Percentiles rank a stretch among this genome's conserved stretches.
These are phyloP conservation scores for Catharanthus roseus DNA, from an alignment of 257 asterid species.

Conservation along the genomic window DNA sequence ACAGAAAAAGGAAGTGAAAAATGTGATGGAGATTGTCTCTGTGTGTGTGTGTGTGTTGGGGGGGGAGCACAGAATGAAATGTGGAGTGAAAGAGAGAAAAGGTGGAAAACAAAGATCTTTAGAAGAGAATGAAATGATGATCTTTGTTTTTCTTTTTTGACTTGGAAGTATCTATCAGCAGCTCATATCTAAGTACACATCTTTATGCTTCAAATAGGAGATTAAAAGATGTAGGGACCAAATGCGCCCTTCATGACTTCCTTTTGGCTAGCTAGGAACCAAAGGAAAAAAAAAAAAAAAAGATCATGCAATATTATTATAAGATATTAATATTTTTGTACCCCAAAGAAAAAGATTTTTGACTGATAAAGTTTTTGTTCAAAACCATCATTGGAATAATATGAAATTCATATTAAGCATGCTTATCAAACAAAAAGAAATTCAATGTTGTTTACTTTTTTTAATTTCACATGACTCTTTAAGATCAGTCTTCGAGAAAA, in stretches of 20 bases:
- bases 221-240: slow-evolving; percentile 63
- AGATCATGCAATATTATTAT: too few species aligned
- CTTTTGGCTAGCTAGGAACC: slow-evolving; percentile 19
- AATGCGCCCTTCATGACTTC: slow-evolving; percentile 8
- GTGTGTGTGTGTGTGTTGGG: too few species aligned
- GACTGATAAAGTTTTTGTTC: slow-evolving; percentile 25
- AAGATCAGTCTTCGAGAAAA: neutral
- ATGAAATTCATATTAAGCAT: too few species aligned
- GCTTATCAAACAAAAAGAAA: too few species aligned
- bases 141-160: slow-evolving; percentile 47
- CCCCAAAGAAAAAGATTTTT: slow-evolving; percentile 18
- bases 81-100: slow-evolving; percentile 23
- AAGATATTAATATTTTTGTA: neutral
- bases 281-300: slow-evolving; percentile 1
- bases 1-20: too few species aligned
- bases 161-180: too few species aligned
- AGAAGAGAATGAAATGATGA: slow-evolving; percentile 29
- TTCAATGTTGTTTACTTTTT: too few species aligned
- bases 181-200: slow-evolving; percentile 29
- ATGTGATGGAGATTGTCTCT: too few species aligned
- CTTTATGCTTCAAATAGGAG: slow-evolving; percentile 32
- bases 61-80: slow-evolving; percentile 13
- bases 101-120: slow-evolving; percentile 18
- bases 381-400: too few species aligned
- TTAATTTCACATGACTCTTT: neutral